Percentiles rank a stretch among this genome's conserved stretches.
Conservation (phyloP, 139 green algal genomes). For the Chlamydomonas urium region DNA sequence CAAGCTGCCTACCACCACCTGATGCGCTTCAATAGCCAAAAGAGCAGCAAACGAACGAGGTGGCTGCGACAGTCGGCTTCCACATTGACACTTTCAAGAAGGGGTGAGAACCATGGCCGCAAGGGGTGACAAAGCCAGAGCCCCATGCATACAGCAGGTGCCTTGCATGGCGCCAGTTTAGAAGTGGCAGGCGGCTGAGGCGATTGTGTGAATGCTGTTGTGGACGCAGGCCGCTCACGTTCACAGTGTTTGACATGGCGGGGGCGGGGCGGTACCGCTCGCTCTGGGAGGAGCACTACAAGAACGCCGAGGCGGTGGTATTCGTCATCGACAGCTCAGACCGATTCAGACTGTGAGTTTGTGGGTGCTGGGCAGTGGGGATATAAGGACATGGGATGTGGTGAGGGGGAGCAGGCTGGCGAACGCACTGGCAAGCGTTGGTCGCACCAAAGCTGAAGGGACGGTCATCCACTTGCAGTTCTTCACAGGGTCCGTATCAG, state of each 20-base stretch:
- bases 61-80: constrained; percentile 13
- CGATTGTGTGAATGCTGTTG: not conserved
- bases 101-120: constrained; percentile 3
- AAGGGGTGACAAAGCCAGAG: not conserved
- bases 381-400: no score
- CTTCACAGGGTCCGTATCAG: no score
- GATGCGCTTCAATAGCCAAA: constrained; percentile 14
- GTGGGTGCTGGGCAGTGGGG: no score
- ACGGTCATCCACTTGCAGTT: no score
- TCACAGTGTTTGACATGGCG: constrained; percentile 86
- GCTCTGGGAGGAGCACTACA: constrained; percentile 81
- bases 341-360: constrained; percentile 70
- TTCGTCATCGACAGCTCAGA: constrained; percentile 80
- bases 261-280: constrained; percentile 69
- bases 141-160: not conserved
- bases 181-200: not conserved
- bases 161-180: not conserved
- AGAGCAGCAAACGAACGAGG: constrained; percentile 18
- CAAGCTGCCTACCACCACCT: not conserved
- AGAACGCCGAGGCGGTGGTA: constrained; percentile 64
- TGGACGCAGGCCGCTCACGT: constrained; percentile 44
- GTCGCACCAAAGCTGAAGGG: no score
- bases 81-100: constrained; percentile 17
- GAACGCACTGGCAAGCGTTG: no score
- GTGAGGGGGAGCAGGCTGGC: no score